phyloP scores from a whole-genome alignment of 257 asterid species.

The Ajuga chamaepitys region DNA sequence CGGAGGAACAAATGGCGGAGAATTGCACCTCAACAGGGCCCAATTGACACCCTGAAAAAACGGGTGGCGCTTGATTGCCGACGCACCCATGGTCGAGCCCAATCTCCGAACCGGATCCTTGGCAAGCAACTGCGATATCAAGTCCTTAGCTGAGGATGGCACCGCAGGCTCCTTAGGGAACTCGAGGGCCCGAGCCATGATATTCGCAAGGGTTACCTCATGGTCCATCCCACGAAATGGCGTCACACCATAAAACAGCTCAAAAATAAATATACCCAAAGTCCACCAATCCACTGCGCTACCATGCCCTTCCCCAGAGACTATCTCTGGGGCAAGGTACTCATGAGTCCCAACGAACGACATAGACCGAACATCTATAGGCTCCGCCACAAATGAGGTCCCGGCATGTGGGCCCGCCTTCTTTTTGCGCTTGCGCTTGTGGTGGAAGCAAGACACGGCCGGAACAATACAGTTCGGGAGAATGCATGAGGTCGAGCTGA shows the following conservation, averaged over 20 bases:
- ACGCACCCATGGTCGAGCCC: constrained; percentile 63
- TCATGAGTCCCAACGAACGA: constrained; percentile 87
- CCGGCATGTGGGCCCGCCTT: constrained; percentile 33
- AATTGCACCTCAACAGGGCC: constrained; percentile 45
- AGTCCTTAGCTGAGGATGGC: constrained; percentile 37
- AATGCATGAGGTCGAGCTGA: constrained; percentile 62
- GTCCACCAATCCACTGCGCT: constrained; percentile 96
- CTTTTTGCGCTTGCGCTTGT: constrained; percentile 54
- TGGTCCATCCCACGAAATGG: constrained; percentile 65
- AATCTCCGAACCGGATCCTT: constrained; percentile 58
- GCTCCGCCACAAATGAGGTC: constrained; percentile 65
- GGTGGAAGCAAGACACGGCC: constrained; percentile 59
- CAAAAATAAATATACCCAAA: constrained; percentile 58
- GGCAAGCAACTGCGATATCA: constrained; percentile 42
- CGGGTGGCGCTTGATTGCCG: constrained; percentile 60
- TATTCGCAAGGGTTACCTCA: constrained; percentile 62
- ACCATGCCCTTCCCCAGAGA: constrained; percentile 82
- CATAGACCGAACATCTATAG: constrained; percentile 56
- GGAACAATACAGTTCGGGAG: constrained; percentile 79
- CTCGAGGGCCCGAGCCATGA: constrained; percentile 49
- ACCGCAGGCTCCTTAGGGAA: constrained; percentile 35
- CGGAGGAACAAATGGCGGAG: constrained; percentile 35
- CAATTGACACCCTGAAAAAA: constrained; percentile 72
- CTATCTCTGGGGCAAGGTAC: constrained; percentile 78
- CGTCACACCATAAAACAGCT: constrained; percentile 51